A percentile compares a stretch with the other conserved stretches of the same genome.
Conservation (phyloP, 345 rosid genomes). For the Salix purpurea region DNA sequence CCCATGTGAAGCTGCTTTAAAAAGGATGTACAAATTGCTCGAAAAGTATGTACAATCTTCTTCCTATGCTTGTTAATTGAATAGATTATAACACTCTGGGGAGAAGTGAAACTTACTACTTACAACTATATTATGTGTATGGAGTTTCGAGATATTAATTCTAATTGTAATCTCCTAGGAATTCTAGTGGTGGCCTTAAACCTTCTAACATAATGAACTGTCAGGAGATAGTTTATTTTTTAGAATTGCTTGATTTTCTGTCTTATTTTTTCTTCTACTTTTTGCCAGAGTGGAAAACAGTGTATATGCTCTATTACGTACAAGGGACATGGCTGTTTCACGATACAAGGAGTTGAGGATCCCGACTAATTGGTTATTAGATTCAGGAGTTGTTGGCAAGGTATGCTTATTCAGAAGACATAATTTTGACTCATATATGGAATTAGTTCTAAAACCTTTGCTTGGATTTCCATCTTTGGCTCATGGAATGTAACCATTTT, state of each 20-base stretch:
- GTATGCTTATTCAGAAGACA: slow-evolving; percentile 29
- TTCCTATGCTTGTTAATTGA: slow-evolving; percentile 9
- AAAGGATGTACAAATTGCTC: slow-evolving; percentile 90
- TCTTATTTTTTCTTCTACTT: slow-evolving; percentile 1
- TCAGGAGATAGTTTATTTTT: neutral
- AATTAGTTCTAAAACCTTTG: neutral
- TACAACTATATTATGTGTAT: neutral
- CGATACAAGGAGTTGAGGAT: slow-evolving; percentile 82
- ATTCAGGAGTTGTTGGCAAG: slow-evolving; percentile 94
- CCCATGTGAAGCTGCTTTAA: slow-evolving; percentile 79
- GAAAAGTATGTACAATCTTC: slow-evolving; percentile 62
- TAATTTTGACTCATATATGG: neutral
- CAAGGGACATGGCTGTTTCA: slow-evolving; percentile 92
- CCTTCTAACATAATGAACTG: neutral
- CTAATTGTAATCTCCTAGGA: neutral
- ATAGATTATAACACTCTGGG: neutral
- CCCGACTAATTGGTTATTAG: slow-evolving; percentile 80
- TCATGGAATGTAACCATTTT: neutral
- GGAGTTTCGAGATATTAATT: neutral
- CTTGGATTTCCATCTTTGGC: neutral
- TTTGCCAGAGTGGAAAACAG: slow-evolving; percentile 78
- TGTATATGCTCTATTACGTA: slow-evolving; percentile 83
- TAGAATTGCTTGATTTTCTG: neutral
- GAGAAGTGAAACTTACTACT: neutral
- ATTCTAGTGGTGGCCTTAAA: neutral